These are phyloP conservation scores for Violaceomyces palustris DNA, from an alignment of 1,284 basidiomycete species.

Conservation along the genomic window DNA sequence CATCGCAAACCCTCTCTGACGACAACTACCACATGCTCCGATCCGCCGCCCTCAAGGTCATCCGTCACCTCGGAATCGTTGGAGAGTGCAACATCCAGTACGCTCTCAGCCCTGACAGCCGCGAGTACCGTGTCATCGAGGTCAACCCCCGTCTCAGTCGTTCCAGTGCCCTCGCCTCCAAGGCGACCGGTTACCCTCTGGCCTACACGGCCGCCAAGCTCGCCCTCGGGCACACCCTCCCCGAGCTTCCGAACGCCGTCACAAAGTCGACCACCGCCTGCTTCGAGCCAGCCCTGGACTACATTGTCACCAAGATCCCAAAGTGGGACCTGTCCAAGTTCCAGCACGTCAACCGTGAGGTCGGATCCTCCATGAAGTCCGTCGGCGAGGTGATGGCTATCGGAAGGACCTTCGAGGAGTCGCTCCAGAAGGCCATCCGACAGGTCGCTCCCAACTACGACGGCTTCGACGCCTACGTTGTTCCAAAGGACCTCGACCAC, in stretches of 20 bases:
- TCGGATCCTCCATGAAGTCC: slow-evolving; percentile 97
- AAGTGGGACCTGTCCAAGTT: slow-evolving; percentile 99
- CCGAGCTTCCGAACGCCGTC: slow-evolving; percentile 95
- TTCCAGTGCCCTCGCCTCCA: slow-evolving; percentile 81
- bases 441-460: slow-evolving; percentile 83
- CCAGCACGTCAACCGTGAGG: slow-evolving; percentile 86
- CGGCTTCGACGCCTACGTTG: slow-evolving; percentile 66
- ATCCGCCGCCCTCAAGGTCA: slow-evolving; percentile 92
- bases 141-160: slow-evolving; percentile 51
- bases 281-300: slow-evolving; percentile 98
- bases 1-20: slow-evolving; percentile 94
- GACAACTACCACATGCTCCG: slow-evolving; percentile 97
- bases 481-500: slow-evolving; percentile 75
- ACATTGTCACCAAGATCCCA: slow-evolving; percentile 99
- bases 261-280: slow-evolving; percentile 99
- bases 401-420: slow-evolving; percentile 97
- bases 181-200: slow-evolving; percentile 97
- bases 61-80: slow-evolving; percentile 93
- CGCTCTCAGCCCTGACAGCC: slow-evolving; percentile 84
- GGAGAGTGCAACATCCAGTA: slow-evolving; percentile 99
- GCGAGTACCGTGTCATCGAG: slow-evolving; percentile 91
- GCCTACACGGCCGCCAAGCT: slow-evolving; percentile 99
- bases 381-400: slow-evolving; percentile 99
- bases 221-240: slow-evolving; percentile 94
- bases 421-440: slow-evolving; percentile 94